Evolutionary conservation across 495 filamentous ascomycete genomes (phyloP).

Genomic region (Evernia prunastri): DNA sequence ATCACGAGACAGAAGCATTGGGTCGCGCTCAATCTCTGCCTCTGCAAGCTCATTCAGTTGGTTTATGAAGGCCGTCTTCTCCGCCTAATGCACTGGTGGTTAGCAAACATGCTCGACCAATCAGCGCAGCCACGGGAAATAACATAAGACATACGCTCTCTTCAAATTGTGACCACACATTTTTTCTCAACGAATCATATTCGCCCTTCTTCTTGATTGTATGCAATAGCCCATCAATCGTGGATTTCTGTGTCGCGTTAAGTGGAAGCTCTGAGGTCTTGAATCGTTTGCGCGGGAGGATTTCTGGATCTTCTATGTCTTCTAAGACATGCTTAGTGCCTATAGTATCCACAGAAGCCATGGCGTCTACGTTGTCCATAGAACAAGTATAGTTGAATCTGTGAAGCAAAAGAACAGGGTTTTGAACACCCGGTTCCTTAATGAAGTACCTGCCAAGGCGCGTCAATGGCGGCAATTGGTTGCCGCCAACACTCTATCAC

Average conservation of each 20-base stretch:
- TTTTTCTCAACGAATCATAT: constrained; percentile 77
- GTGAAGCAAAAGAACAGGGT: not conserved
- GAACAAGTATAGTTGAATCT: not conserved
- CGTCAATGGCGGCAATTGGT: not conserved
- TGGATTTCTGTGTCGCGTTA: constrained; percentile 58
- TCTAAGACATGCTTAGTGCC: constrained; percentile 18
- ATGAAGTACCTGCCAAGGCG: not conserved
- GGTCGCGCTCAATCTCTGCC: constrained; percentile 74
- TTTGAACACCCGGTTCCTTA: no score
- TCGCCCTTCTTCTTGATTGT: constrained; percentile 87
- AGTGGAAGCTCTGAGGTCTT: constrained; percentile 81
- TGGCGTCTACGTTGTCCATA: constrained; percentile 25
- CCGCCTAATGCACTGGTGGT: constrained; percentile 12
- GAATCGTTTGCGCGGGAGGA: constrained; percentile 57
- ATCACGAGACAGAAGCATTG: constrained; percentile 66
- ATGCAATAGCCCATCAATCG: constrained; percentile 72
- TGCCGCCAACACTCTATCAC: not conserved
- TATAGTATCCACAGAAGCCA: constrained; percentile 40
- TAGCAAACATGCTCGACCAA: constrained; percentile 7
- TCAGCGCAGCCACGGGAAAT: not conserved
- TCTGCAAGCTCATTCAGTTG: constrained; percentile 66
- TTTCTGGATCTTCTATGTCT: constrained; percentile 37
- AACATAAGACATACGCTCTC: constrained; percentile 51
- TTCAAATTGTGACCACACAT: constrained; percentile 73
- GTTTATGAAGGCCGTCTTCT: constrained; percentile 57